Evolutionary conservation across 2,329 filamentous ascomycete genomes (phyloP), one percentile per base, ranked within the genome.

Genomic region (Aspergillus carbonarius): DNA sequence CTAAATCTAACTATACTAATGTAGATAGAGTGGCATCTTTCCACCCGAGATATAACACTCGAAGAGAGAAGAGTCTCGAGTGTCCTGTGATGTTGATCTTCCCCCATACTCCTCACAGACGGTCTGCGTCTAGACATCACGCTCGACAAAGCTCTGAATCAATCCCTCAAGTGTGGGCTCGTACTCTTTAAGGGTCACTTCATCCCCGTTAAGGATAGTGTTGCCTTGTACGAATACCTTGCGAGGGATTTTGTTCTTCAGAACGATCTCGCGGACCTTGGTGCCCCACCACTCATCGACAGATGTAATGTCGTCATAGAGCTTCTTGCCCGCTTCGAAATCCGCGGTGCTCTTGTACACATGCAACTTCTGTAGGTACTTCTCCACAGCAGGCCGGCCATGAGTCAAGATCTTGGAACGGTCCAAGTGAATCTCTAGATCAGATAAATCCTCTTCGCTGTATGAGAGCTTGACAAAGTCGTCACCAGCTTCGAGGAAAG

Each of bases 271-370:
- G 57, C 93, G 83, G 25, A 97, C 85, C 77, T 88, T 89, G 63
- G 85, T 86, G 56, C 89, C 92, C 85, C 91, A 97, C 79, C 91
- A 97, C 39, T 91, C 88, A 54, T 86, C 90, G 20, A 97, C 93
- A 23, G 83, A 80, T 7, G 93, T 96, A 82, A 96, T 93, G 30
- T 88, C 83, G 60, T 88, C 86, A 73, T 96, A 98, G 76, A 96
- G 85, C 66, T 85, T 85, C 65, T 84, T 87, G n/a, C 91, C 93
- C 2, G 82, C 83, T 66, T 88, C 83, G 17, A 93, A 83, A 72
- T 98, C 92, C 6, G 92, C 93, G 1, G 92, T 96, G 4, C 88
- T 86, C 81, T 97, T 97, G 82, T 91, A 97, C 63, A 97, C 83
- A 75, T 97, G 93, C 62, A 98, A 79, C 76, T 96, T 95, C 78